Conservation (phyloP, 306 rosid species). For the Astragalus glycyphyllos region DNA sequence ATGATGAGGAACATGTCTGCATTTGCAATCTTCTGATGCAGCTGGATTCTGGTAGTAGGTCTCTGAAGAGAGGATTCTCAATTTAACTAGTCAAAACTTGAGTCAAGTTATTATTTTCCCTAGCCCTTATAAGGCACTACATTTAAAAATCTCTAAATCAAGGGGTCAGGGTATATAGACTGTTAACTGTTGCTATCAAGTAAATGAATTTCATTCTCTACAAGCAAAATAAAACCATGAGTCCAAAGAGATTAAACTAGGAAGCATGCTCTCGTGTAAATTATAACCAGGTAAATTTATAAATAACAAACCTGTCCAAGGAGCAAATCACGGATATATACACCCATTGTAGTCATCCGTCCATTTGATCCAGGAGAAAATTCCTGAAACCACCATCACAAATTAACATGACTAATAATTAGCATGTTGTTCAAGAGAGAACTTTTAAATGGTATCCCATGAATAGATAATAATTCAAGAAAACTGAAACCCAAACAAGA, state of each 20-base stretch:
- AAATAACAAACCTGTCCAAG: constrained; percentile 89
- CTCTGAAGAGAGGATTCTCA: constrained; percentile 60
- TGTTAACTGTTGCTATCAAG: constrained; percentile 24
- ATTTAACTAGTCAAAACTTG: constrained; percentile 49
- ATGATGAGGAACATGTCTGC: constrained; percentile 48
- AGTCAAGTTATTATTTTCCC: constrained; percentile 47
- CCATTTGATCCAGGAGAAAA: constrained; percentile 99
- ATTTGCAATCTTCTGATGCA: constrained; percentile 57
- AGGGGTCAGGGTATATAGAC: constrained; percentile 20
- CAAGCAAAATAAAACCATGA: constrained; percentile 26
- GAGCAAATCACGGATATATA: constrained; percentile 90
- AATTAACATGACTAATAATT: constrained; percentile 33
- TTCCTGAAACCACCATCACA: constrained; percentile 63
- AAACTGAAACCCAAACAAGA: constrained; percentile 30
- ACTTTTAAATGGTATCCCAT: constrained; percentile 24
- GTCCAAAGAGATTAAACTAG: constrained; percentile 22
- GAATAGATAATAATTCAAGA: constrained; percentile 6
- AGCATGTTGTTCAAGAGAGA: constrained; percentile 1
- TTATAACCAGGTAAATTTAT: constrained; percentile 4
- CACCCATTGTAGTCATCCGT: constrained; percentile 94
- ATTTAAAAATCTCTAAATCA: constrained; percentile 43
- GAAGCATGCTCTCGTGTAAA: constrained; percentile 21
- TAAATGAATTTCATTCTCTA: constrained; percentile 45
- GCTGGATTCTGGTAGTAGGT: constrained; percentile 51
- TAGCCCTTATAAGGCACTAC: constrained; percentile 38